Base-by-base conservation (phyloP, 306 rosid genomes). In the Cyclanthera cordifolia region DNA sequence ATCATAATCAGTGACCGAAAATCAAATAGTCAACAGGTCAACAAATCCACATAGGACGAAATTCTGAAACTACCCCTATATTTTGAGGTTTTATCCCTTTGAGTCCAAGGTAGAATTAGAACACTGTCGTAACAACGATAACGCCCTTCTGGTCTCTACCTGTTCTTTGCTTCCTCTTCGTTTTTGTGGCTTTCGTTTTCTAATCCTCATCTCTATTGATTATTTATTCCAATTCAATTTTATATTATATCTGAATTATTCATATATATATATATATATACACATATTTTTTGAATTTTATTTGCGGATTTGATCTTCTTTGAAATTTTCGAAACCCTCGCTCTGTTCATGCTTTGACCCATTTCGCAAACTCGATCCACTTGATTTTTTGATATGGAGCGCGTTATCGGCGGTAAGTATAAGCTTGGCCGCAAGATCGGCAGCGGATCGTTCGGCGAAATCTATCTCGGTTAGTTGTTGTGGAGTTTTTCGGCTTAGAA, bases 381-480 rank as follows among this genome's bases (percentile, higher is more conserved):
- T 76, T 56, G 73, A 66, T 69, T 30, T 71, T 71, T 76, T 69
- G 34, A 20, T 71, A 89, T 92, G 97, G 97, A 92, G 70, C 87
- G 96, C 53, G 72, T 92, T 77, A 79, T 92, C 74, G 96, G 89
- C 78, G 75, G 82, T 64, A 87, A 87, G 83, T 92, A 78, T 84
- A 92, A 87, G 83, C 88, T 89, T 34, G 96, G 98, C 67, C 90
- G 96, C 71, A 92, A 92, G 92, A 92, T 92, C 90, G 98, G 98
- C 54, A 89, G 98, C 79, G 98, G 96, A 78, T 92, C 98, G 70
- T 92, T 92, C 74, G 98, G 98, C 4, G 96, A 92, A 85, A 92
- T 92, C 76, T 92, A 75, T 55, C 95, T 92, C 34, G 98, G 98
- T 92, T 43, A 60, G 76, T 43, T 55, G n/a, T 53, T 53, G 14